A percentile compares a stretch with the other conserved stretches of the same genome.
These are phyloP conservation scores for Entophlyctis luteolus DNA, from an alignment of 192 early-diverging fungal genomes.

Conservation along the genomic window DNA sequence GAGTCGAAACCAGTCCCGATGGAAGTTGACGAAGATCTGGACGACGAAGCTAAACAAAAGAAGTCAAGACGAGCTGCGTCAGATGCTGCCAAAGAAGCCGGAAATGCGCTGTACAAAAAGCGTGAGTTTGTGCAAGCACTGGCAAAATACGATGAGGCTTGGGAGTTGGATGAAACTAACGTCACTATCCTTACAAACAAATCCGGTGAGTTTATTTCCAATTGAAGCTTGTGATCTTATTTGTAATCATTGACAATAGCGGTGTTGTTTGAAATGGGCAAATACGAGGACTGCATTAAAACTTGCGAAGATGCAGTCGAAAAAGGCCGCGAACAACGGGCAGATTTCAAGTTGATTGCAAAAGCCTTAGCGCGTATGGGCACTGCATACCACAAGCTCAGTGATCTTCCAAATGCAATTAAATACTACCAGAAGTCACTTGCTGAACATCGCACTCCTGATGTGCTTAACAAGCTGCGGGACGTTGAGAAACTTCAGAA, in stretches of 20 bases:
- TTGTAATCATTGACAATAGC: too few relatives aligned
- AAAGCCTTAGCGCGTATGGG: conserved; percentile 92
- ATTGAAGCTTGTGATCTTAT: too few relatives aligned
- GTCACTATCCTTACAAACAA: conserved; percentile 95
- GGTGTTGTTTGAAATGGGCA: conserved; percentile 90
- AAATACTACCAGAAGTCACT: conserved; percentile 89
- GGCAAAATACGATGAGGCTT: conserved; percentile 85
- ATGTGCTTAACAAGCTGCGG: conserved; percentile 83
- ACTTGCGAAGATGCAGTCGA: conserved; percentile 89
- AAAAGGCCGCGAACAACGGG: conserved; percentile 79
- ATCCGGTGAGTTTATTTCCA: conserved; percentile 67
- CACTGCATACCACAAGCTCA: conserved; percentile 76
- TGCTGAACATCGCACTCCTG: conserved; percentile 91
- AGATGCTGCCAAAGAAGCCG: conserved; percentile 77
- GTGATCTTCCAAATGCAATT: conserved; percentile 81
- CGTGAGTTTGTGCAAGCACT: conserved; percentile 85
- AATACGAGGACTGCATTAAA: conserved; percentile 90
- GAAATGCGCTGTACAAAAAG: conserved; percentile 89
- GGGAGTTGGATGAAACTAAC: conserved; percentile 83
- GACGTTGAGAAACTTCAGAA: conserved; percentile 79
- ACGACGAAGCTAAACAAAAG: conserved; percentile 60
- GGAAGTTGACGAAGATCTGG: conserved; percentile 36
- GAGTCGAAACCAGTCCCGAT: conserved; percentile 40
- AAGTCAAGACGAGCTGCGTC: conserved; percentile 63
- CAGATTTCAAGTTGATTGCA: conserved; percentile 93